phyloP scores from a whole-genome alignment of 2,329 filamentous ascomycete species.

The Colletotrichum gloeosporioides region DNA sequence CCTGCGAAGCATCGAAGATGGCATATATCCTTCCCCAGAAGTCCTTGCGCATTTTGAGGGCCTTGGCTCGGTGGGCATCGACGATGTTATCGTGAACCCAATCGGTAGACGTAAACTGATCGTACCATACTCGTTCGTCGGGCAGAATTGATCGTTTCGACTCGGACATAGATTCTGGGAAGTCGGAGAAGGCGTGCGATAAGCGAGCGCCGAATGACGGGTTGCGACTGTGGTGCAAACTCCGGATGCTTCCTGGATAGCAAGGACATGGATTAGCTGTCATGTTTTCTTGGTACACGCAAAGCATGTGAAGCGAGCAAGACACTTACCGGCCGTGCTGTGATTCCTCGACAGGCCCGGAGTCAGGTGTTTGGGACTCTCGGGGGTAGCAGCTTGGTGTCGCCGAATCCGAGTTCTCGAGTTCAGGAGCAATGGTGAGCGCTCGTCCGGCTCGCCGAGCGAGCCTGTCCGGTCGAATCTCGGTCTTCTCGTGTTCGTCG shows the following conservation, averaged over 20 bases:
- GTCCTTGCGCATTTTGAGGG: conserved; percentile 80
- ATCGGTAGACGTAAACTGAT: conserved; percentile 96
- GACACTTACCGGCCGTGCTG: conserved; percentile 46
- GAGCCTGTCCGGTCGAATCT: conserved; percentile 18
- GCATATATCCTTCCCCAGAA: conserved; percentile 79
- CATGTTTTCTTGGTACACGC: neutral
- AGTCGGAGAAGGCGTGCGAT: conserved; percentile 64
- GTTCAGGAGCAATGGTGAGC: conserved; percentile 45
- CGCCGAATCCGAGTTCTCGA: conserved; percentile 46
- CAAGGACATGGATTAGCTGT: neutral
- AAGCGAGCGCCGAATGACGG: conserved; percentile 67
- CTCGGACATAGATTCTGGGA: conserved; percentile 63
- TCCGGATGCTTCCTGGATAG: conserved; percentile 39
- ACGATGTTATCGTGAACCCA: conserved; percentile 98
- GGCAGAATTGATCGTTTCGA: conserved; percentile 71
- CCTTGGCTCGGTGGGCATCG: conserved; percentile 88
- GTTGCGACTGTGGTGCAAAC: conserved; percentile 59
- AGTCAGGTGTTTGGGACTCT: conserved; percentile 23
- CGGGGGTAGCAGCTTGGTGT: conserved; percentile 27
- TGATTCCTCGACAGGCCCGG: conserved; percentile 42
- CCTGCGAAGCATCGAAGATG: conserved; percentile 86
- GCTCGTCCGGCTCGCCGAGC: conserved; percentile 40
- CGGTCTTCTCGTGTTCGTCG: conserved; percentile 15
- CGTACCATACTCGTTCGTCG: conserved; percentile 96
- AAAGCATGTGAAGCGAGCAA: neutral